Percentiles rank a stretch among this genome's conserved stretches.
Evolutionary conservation across 2,329 filamentous ascomycete genomes (phyloP).

Genomic region (Bipolaris gigantea): DNA sequence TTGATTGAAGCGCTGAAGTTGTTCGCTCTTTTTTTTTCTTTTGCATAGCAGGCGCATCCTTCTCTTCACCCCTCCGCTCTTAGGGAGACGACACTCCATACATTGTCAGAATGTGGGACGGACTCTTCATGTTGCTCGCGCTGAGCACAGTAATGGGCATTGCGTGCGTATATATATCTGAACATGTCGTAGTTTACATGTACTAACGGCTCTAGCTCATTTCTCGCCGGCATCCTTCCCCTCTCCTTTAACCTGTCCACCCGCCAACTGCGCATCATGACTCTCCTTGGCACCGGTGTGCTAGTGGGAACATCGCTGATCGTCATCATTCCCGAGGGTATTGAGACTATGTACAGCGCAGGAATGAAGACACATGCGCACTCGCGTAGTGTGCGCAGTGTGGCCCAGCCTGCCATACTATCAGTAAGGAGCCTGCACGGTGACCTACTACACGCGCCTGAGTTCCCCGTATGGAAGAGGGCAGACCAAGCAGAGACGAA

Average conservation of each 20-base stretch:
- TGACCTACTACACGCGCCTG: conserved; percentile 27
- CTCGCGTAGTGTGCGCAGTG: conserved; percentile 24
- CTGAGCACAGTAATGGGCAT: conserved; percentile 67
- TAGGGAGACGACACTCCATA: conserved; percentile 15
- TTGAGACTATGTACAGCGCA: conserved; percentile 80
- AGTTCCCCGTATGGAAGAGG: conserved; percentile 26
- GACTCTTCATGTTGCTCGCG: conserved; percentile 65
- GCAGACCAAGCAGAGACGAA: conserved; percentile 20
- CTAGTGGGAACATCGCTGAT: conserved; percentile 93
- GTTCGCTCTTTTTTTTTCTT: conserved; percentile 15
- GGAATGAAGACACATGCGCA: conserved; percentile 29
- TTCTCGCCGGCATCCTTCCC: conserved; percentile 87
- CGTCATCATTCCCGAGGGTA: conserved; percentile 95
- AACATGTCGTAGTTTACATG: neutral
- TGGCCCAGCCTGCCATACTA: conserved; percentile 29
- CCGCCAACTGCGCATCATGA: conserved; percentile 84
- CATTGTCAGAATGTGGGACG: conserved; percentile 57
- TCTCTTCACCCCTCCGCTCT: conserved; percentile 11
- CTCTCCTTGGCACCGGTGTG: conserved; percentile 89
- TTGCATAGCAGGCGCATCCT: conserved; percentile 19
- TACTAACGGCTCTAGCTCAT: conserved; percentile 66
- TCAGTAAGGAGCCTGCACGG: conserved; percentile 32
- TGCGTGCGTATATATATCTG: conserved; percentile 53
- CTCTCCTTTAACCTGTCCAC: conserved; percentile 85
- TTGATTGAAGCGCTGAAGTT: conserved; percentile 13